Conservation (phyloP, 2,329 filamentous ascomycete species). For the Phialophora verrucosa region DNA sequence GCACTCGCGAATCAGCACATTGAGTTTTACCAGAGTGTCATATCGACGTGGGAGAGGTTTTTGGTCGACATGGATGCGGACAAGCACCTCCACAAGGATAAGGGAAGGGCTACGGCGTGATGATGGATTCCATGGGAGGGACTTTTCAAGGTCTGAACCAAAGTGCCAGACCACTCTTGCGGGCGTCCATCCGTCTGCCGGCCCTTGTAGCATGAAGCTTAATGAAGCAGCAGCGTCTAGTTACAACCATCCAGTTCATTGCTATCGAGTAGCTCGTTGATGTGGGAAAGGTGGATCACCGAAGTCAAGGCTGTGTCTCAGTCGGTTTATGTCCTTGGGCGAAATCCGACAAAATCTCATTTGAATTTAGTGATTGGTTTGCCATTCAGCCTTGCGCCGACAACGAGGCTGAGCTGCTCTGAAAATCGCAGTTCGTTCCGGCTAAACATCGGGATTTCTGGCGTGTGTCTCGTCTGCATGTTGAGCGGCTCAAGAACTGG, state of each 20-base stretch:
- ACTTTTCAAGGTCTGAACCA: background rate
- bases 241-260: background rate
- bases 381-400: too few species aligned
- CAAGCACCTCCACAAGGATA: constrained; percentile 35
- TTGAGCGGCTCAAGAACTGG: background rate
- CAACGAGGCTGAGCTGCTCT: background rate
- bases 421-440: background rate
- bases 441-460: background rate
- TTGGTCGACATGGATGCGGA: constrained; percentile 84
- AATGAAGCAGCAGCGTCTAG: background rate
- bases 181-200: background rate
- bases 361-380: too few species aligned
- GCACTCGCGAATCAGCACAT: constrained; percentile 84
- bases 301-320: too few species aligned
- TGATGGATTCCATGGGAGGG: background rate
- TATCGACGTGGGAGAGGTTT: constrained; percentile 86
- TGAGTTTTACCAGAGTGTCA: constrained; percentile 79
- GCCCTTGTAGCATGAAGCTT: background rate
- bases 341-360: too few species aligned
- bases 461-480: background rate
- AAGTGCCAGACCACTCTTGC: background rate
- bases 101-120: constrained; percentile 30
- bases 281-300: too few species aligned
- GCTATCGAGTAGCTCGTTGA: background rate
- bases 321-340: too few species aligned